Base-by-base conservation (phyloP, 1,284 basidiomycete species). In the Spongispora temasekensis region DNA sequence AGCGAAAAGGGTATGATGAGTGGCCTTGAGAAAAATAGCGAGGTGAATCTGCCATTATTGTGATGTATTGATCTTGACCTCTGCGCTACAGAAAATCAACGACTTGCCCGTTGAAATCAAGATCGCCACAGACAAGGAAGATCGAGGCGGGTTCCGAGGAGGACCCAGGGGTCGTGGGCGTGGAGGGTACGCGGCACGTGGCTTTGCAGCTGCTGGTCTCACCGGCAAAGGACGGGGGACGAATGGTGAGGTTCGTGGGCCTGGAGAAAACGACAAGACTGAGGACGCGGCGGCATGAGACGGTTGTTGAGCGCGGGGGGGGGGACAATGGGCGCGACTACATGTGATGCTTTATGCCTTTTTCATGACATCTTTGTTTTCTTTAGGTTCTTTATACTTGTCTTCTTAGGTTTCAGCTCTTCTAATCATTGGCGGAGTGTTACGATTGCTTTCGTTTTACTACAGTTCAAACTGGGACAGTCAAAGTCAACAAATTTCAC, bases 1-100 rank as follows among this genome's bases (percentile, higher is more conserved):
- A 90, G 90, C 67, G 93, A 95, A 69, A 89, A 89, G 52, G 81
- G 86, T 25, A 92, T 95, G 90, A 89, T 85, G 68, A 82, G 79
- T 27, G 93, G 87, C 2, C 76, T 95, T 27, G 87, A 85, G 63
- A 88, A 86, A 67, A 86, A 90, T 67, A 83, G 80, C 17, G 86
- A 88, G 73, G 92, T 92, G 65, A 61, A 23, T 25, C 8, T 5
- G 19, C 5, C 5, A 81, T 75, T 53, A 8, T 61, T 62, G 21
- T 52, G 21, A 23, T 27, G 61, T 35, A 23, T 61, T 37, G 46
- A 23, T 13, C 34, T 31, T 52, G 62, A 42, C 35, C 10, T 31
- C 55, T 54, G 7, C 60, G 28, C 61, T 40, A 50, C 65, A 91
- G 90, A 89, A 84, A 81, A 76, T 92, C 40, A 86, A 87, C 54